Conservation (phyloP, 2,329 filamentous ascomycete species). For the Fonsecaea multimorphosa region DNA sequence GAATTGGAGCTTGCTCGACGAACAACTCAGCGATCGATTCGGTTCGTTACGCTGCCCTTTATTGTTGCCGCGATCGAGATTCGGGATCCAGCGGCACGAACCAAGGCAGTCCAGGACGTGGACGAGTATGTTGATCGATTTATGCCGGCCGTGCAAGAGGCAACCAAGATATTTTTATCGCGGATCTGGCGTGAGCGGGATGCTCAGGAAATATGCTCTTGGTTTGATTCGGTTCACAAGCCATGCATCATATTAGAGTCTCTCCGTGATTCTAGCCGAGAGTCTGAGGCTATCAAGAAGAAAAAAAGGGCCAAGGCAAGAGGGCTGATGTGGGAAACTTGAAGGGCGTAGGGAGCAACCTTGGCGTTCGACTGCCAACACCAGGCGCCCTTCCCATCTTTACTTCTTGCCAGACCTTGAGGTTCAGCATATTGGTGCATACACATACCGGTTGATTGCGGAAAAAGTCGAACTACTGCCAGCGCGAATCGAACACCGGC, state of each 20-base stretch:
- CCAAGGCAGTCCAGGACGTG: slow-evolving; percentile 17
- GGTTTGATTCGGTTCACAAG: slow-evolving; percentile 28
- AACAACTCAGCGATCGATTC: slow-evolving; percentile 14
- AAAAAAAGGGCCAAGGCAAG: background rate
- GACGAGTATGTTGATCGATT: slow-evolving; percentile 29
- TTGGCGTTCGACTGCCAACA: background rate
- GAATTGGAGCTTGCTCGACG: slow-evolving; percentile 23
- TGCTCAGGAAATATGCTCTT: slow-evolving; percentile 7
- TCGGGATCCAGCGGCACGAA: slow-evolving; percentile 13
- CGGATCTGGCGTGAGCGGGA: slow-evolving; percentile 26
- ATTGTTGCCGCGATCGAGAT: slow-evolving; percentile 25
- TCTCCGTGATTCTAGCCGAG: background rate
- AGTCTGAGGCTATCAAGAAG: background rate
- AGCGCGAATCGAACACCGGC: background rate
- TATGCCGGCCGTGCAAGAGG: slow-evolving; percentile 23
- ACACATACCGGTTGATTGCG: no score
- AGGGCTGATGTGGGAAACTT: background rate
- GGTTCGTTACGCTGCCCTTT: slow-evolving; percentile 25
- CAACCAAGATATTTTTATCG: slow-evolving; percentile 22
- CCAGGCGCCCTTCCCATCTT: no score
- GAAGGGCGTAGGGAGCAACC: background rate
- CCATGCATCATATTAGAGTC: slow-evolving; percentile 22
- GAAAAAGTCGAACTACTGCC: background rate
- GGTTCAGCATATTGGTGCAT: no score
- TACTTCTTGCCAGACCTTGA: no score